phyloP scores from a whole-genome alignment of 2,329 filamentous ascomycete species.

The Fusarium sp. region DNA sequence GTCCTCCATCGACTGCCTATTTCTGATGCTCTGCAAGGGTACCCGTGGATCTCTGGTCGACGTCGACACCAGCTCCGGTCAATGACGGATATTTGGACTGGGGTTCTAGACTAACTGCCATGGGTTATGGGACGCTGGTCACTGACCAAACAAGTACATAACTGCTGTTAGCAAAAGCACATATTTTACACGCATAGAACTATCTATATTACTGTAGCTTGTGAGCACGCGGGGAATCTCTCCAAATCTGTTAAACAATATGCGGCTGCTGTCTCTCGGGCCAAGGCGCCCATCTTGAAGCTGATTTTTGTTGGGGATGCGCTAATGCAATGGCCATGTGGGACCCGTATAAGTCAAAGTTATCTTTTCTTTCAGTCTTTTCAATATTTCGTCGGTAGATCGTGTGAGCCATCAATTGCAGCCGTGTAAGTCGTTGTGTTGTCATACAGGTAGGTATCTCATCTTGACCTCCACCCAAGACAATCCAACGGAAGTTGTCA shows the following conservation, averaged over 20 bases:
- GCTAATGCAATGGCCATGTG: constrained; percentile 48
- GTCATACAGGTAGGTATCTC: constrained; percentile 24
- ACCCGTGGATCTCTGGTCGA: constrained; percentile 37
- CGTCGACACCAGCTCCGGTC: constrained; percentile 33
- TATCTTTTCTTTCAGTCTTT: constrained; percentile 2
- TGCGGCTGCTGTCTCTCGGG: constrained; percentile 25
- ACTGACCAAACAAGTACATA: constrained; percentile 6
- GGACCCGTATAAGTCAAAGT: constrained; percentile 28
- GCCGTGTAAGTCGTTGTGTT: constrained; percentile 24
- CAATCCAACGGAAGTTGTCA: too few relatives aligned
- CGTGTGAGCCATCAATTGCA: constrained; percentile 16
- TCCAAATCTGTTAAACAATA: constrained; percentile 41
- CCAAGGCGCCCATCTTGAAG: constrained; percentile 18
- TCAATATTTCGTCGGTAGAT: neutral
- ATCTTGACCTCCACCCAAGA: too few relatives aligned
- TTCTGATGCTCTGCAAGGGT: constrained; percentile 35
- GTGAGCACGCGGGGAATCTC: constrained; percentile 30
- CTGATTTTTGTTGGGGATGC: constrained; percentile 51
- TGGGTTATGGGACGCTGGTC: constrained; percentile 14
- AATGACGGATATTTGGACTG: constrained; percentile 24
- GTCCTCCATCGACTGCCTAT: constrained; percentile 29
- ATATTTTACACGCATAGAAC: neutral
- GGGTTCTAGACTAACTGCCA: constrained; percentile 26
- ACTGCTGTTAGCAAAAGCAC: neutral
- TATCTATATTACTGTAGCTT: constrained; percentile 13